phyloP scores from a whole-genome alignment of 345 rosid species.

The Salix dunnii region DNA sequence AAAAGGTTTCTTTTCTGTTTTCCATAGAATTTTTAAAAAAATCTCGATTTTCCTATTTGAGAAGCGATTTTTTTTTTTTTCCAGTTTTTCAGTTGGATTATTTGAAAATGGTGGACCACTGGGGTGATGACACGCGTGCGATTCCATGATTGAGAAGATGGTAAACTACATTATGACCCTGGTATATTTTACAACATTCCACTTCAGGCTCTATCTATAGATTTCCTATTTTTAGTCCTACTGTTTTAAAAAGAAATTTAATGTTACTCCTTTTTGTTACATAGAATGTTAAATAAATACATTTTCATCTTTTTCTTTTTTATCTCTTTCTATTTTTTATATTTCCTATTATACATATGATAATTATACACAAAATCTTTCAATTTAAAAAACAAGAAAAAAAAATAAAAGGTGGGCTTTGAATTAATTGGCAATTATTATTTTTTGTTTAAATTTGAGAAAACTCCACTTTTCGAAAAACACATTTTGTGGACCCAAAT shows the following conservation, averaged over 20 bases:
- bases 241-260: background rate
- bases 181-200: background rate
- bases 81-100: conserved; percentile 1
- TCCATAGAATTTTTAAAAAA: background rate
- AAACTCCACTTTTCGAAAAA: too few relatives aligned
- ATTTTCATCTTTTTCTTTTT: too few relatives aligned
- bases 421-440: too few relatives aligned
- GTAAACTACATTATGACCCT: background rate
- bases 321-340: too few relatives aligned
- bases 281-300: background rate
- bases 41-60: background rate
- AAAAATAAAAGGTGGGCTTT: too few relatives aligned
- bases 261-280: background rate
- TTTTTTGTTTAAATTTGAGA: too few relatives aligned
- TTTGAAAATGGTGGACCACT: conserved; percentile 12
- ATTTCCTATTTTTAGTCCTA: background rate
- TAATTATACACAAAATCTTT: background rate
- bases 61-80: conserved; percentile 1
- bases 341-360: too few relatives aligned
- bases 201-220: background rate
- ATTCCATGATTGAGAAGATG: background rate
- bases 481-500: too few relatives aligned
- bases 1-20: background rate
- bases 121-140: conserved; percentile 20
- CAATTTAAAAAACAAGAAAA: too few relatives aligned